Conservation (phyloP, 148 eudicot genomes). For the Camellia granthamiana region DNA sequence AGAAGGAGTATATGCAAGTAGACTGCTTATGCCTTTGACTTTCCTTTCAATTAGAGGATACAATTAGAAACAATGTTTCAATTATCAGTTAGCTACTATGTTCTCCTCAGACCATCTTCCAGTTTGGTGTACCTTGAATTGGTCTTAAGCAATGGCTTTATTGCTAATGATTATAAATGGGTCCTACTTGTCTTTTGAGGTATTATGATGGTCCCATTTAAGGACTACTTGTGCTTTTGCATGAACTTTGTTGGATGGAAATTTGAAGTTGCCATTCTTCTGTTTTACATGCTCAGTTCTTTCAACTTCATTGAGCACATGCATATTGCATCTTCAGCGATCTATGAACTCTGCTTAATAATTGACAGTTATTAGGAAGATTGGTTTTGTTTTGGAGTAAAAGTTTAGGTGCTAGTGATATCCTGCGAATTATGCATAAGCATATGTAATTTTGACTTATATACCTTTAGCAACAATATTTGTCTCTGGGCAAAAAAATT, state of each 20-base stretch:
- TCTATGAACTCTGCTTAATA: not conserved
- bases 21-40: not conserved
- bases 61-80: not conserved
- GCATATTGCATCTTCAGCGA: not conserved
- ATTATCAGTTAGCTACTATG: not conserved
- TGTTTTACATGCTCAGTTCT: not conserved
- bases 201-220: not conserved
- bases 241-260: not conserved
- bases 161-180: not conserved
- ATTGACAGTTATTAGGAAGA: not conserved
- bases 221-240: not conserved
- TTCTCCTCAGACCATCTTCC: not conserved
- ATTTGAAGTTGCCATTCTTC: not conserved
- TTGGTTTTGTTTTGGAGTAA: not conserved
- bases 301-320: not conserved
- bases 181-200: not conserved
- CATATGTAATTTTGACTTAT: not conserved
- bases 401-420: not conserved
- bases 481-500: not conserved
- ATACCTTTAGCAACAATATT: not conserved
- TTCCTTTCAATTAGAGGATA: not conserved
- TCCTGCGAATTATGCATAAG: not conserved
- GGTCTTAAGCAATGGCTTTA: not conserved
- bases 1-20: not conserved
- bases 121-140: not conserved